Evolutionary conservation across 768 basidiomycete species (phyloP), one percentile per base, ranked within the genome.

Genomic region (Xerocomellus chrysenteron): DNA sequence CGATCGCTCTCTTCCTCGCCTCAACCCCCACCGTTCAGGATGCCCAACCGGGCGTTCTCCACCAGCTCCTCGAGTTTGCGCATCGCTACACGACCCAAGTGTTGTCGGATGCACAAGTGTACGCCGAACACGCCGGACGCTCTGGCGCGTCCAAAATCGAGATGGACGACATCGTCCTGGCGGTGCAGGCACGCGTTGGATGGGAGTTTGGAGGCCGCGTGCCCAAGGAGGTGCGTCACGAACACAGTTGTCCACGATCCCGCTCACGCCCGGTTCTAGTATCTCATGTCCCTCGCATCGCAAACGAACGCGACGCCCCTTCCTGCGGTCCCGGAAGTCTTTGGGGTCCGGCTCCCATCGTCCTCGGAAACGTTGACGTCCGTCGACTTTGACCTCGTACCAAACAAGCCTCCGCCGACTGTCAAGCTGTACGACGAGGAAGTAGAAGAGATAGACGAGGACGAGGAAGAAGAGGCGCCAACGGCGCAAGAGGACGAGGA

Each of bases 151-250:
- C 68, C 48, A 92, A 88, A 74, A 78, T 94, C 52, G 91, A 92
- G 60, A 82, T 87, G 78, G 91, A 94, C 59, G 92, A 94, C 71
- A 76, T 90, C 46, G 80, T 83, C 4, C 78, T 94, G 40, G 90
- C 91, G 2, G 86, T 92, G 5, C 92, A 94, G 70, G 90, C 91
- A 7, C 85, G 92, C 54, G 92, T 94, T 5, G 92, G 92, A 42
- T 94, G 92, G 92, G 92, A 94, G 71, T 89, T 92, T 68, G 92
- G 91, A 24, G 92, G 92, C 7, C 80, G 91, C 39, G 84, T 94
- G 30, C 92, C 92, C 4, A 93, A 93, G 74, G 92, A 94, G 83
- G 92, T 93, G 54, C 30, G 76, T 71, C 45, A 32, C 24, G 39
- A 30, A 5, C 30, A 9, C 30, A 9, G 9, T 2, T 8, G 28